Base-by-base conservation (phyloP, 352 stramenopile genomes). In the Pythium pyrilobum region DNA sequence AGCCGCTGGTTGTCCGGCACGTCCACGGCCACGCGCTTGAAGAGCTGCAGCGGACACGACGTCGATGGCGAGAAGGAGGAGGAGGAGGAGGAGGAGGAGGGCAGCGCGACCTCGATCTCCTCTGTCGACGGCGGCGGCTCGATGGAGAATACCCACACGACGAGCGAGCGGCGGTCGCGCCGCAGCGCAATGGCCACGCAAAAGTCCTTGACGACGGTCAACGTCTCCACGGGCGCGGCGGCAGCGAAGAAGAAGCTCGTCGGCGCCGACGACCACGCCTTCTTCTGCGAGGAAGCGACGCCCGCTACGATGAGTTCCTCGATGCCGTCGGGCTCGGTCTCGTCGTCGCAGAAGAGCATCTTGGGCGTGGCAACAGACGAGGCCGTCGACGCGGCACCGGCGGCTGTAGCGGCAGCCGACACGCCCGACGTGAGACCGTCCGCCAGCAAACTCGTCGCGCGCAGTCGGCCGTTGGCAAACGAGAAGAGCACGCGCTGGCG, bases 121-220 rank as follows among this genome's bases (percentile, higher is more conserved):
- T 46, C 34, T 13, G 39, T 13, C 2, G 32, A 40, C 4, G 20
- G 28, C 3, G 42, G 33, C n/a, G 52, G 38, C 12, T 71, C 64
- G 18, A 87, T 69, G 7, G 74, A 70, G 45, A 89, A 87, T 3
- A 85, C 59, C 77, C 79, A 89, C 16, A 85, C 40, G 16, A 70
- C 52, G n/a, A 89, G 28, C 21, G 71, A 66, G 33, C 18, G 56
- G 13, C 71, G 66, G 7, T 50, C 59, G 37, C 59, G 58, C 25
- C 71, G 64, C n/a, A 85, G 23, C 15, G 73, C 80, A 64, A 86
- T 18, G 27, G 84, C 56, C 41, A 85, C 73, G 27, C 60, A 86
- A 32, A 72, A 90, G 59, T 90, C 80, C 29, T 82, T 88, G 6
- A 43, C 16, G 2, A 56, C 23, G 3, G 38, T 36, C n/a, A 52